Percentiles rank a stretch among this genome's conserved stretches.
phyloP scores from a whole-genome alignment of 75 land plant species.

The Pinus albicaulis region DNA sequence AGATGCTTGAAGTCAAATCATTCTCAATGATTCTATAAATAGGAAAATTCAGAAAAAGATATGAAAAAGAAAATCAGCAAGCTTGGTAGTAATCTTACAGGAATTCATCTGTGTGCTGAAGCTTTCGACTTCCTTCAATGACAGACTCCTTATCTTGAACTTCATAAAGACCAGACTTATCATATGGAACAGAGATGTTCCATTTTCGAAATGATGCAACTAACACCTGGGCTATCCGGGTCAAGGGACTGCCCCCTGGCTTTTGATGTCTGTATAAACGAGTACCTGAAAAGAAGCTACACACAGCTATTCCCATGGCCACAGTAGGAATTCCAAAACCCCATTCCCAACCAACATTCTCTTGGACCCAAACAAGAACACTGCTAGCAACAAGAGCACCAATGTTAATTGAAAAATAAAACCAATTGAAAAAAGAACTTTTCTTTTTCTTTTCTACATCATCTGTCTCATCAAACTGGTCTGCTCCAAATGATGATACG shows the following conservation, averaged over 20 bases:
- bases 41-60: neutral
- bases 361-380: slow-evolving; percentile 77
- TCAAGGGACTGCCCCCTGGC: slow-evolving; percentile 85
- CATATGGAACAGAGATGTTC: slow-evolving; percentile 34
- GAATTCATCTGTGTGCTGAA: slow-evolving; percentile 68
- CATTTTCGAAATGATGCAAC: slow-evolving; percentile 68
- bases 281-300: slow-evolving; percentile 65
- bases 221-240: slow-evolving; percentile 74
- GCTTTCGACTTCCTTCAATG: slow-evolving; percentile 77
- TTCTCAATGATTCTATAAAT: no score
- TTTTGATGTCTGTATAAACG: slow-evolving; percentile 63
- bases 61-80: neutral
- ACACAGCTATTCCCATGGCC: slow-evolving; percentile 63
- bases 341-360: slow-evolving; percentile 78
- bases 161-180: slow-evolving; percentile 54
- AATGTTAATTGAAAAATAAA: slow-evolving; percentile 64
- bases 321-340: slow-evolving; percentile 84
- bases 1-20: no score
- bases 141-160: slow-evolving; percentile 43
- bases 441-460: slow-evolving; percentile 55
- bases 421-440: slow-evolving; percentile 56
- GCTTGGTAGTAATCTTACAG: slow-evolving; percentile 22
- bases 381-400: slow-evolving; percentile 74
- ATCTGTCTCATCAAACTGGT: slow-evolving; percentile 88
- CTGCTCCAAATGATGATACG: slow-evolving; percentile 80